These are phyloP conservation scores for Blastobotrys proliferans DNA, from an alignment of 1,139 yeast species.

Conservation along the genomic window DNA sequence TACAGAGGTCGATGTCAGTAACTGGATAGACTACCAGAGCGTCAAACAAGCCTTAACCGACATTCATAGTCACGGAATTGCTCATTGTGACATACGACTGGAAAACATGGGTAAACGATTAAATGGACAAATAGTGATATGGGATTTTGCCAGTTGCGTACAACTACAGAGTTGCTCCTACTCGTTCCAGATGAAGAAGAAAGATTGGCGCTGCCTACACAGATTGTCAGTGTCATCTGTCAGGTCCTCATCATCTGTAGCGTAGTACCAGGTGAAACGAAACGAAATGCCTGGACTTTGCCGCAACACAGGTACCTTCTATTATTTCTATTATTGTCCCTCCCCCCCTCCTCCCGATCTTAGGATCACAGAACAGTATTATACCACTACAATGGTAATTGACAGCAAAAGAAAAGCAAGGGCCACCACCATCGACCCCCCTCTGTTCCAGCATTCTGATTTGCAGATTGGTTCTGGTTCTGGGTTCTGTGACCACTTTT, in stretches of 20 bases:
- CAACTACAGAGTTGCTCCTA: slow-evolving; percentile 3
- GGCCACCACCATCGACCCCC: background rate
- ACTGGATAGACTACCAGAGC: slow-evolving; percentile 4
- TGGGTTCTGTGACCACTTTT: too few species aligned
- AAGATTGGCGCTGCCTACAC: slow-evolving; percentile 2
- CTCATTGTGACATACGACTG: slow-evolving; percentile 6
- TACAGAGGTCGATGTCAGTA: background rate
- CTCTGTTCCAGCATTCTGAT: too few species aligned
- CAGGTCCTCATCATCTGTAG: background rate
- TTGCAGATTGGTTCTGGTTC: too few species aligned
- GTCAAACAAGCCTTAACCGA: background rate
- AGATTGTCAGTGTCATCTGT: slow-evolving; percentile 1
- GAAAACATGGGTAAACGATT: slow-evolving; percentile 9
- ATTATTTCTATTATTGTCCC: too few species aligned
- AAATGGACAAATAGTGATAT: slow-evolving; percentile 5
- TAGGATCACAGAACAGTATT: too few species aligned
- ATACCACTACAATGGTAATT: too few species aligned
- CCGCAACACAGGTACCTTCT: too few species aligned
- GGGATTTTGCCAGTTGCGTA: slow-evolving; percentile 6
- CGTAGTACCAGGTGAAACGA: too few species aligned
- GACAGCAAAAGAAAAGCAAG: too few species aligned
- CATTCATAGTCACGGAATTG: slow-evolving; percentile 7
- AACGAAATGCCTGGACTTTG: too few species aligned
- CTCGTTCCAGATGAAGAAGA: slow-evolving; percentile 1
- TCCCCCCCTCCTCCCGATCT: too few species aligned